phyloP scores from a whole-genome alignment of 495 filamentous ascomycete genomes.

The Penicillium salamii region DNA sequence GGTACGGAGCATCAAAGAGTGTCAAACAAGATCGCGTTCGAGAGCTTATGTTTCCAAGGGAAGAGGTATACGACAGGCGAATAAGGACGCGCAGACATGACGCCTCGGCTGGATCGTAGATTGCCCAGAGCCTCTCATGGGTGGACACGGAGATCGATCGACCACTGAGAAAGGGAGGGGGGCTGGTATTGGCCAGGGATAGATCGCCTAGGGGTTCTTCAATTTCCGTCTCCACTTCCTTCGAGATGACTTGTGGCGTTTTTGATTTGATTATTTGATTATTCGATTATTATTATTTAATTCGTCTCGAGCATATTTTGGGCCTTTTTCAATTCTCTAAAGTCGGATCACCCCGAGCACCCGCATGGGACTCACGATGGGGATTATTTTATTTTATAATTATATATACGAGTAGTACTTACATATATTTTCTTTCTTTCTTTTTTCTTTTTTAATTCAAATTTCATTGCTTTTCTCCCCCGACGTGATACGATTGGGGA shows the following conservation, averaged over 20 bases:
- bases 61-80: conserved; percentile 1
- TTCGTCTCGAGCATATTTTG: neutral
- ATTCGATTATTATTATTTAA: neutral
- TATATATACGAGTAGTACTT: too few species aligned
- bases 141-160: conserved; percentile 26
- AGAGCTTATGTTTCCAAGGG: conserved; percentile 17
- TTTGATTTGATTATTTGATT: neutral
- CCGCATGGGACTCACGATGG: conserved; percentile 12
- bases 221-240: conserved; percentile 25
- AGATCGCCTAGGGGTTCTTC: conserved; percentile 26
- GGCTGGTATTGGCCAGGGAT: conserved; percentile 22
- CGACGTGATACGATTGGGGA: neutral
- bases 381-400: conserved; percentile 1
- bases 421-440: neutral
- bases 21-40: conserved; percentile 20
- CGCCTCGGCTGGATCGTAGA: conserved; percentile 20
- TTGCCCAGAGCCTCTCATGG: conserved; percentile 19
- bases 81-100: neutral
- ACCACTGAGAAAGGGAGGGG: conserved; percentile 11
- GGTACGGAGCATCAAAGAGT: neutral
- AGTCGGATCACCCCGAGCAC: conserved; percentile 13
- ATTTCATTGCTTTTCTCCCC: conserved; percentile 2
- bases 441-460: neutral
- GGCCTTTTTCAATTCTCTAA: conserved; percentile 6
- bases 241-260: conserved; percentile 19